Percentiles rank a stretch among this genome's conserved stretches.
Evolutionary conservation across 1,284 basidiomycete genomes (phyloP).

Genomic region (Trametes pubescens): DNA sequence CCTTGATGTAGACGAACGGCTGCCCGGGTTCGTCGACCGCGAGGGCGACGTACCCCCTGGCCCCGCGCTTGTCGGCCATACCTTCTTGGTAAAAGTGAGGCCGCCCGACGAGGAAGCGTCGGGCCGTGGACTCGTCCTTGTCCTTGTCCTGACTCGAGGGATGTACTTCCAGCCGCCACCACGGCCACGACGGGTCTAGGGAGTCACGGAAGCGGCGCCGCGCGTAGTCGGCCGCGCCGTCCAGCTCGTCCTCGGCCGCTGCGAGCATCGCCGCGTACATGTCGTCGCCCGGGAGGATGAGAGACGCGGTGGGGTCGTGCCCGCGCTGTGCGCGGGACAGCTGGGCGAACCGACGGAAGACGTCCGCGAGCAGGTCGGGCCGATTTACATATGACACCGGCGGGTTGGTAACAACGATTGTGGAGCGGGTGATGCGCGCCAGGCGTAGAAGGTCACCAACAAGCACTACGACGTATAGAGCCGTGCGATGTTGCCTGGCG

Average conservation of each 20-base stretch:
- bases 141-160: too few species aligned
- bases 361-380: slow-evolving; percentile 7
- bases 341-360: slow-evolving; percentile 22
- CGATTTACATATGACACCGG: slow-evolving; percentile 3
- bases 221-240: slow-evolving; percentile 11
- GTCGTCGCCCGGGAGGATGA: background rate
- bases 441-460: slow-evolving; percentile 4
- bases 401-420: slow-evolving; percentile 1
- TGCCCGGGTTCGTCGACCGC: background rate
- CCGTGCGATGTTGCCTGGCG: slow-evolving; percentile 12
- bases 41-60: slow-evolving; percentile 23
- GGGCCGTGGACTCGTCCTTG: too few species aligned
- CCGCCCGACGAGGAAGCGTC: slow-evolving; percentile 19
- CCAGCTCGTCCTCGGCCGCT: background rate
- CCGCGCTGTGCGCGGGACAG: slow-evolving; percentile 16
- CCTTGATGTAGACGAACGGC: slow-evolving; percentile 24
- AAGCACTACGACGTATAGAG: slow-evolving; percentile 12
- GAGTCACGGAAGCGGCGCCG: slow-evolving; percentile 6
- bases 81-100: background rate
- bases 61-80: background rate
- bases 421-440: slow-evolving; percentile 12
- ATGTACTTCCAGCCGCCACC: slow-evolving; percentile 11
- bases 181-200: slow-evolving; percentile 13
- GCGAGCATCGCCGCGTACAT: background rate
- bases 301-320: slow-evolving; percentile 12